Percentiles rank a stretch among this genome's conserved stretches.
Conservation (phyloP, 495 filamentous ascomycete species). For the Aspergillus olivimuriae region DNA sequence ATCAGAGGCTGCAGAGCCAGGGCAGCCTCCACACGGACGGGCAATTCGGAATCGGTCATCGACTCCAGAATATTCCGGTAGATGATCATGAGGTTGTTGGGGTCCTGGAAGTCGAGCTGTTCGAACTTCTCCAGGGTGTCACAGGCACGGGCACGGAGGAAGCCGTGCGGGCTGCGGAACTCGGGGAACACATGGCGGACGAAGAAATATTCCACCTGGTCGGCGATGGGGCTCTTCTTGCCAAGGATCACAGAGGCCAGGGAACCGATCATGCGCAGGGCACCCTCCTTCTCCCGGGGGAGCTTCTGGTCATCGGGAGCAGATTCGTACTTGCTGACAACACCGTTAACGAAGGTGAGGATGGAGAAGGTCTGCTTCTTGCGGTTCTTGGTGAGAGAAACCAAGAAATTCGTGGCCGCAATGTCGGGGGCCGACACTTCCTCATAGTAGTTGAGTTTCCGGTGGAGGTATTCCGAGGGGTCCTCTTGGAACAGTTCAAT, state of each 20-base stretch:
- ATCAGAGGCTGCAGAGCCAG: slow-evolving; percentile 93
- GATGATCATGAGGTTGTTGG: slow-evolving; percentile 86
- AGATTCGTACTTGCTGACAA: slow-evolving; percentile 85
- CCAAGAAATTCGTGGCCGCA: slow-evolving; percentile 92
- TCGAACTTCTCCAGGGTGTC: slow-evolving; percentile 98
- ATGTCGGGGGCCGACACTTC: slow-evolving; percentile 95
- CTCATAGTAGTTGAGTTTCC: slow-evolving; percentile 96
- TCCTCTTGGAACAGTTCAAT: slow-evolving; percentile 90
- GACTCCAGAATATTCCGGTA: slow-evolving; percentile 96
- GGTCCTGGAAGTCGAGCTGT: slow-evolving; percentile 90
- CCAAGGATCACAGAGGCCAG: slow-evolving; percentile 87
- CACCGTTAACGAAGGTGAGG: slow-evolving; percentile 83
- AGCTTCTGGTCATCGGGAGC: slow-evolving; percentile 81
- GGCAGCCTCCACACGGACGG: slow-evolving; percentile 90
- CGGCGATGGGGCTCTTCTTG: slow-evolving; percentile 96
- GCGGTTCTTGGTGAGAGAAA: slow-evolving; percentile 86
- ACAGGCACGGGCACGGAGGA: slow-evolving; percentile 89
- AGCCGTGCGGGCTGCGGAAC: slow-evolving; percentile 88
- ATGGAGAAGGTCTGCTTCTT: slow-evolving; percentile 95
- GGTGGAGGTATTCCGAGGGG: slow-evolving; percentile 91
- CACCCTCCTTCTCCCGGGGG: slow-evolving; percentile 92
- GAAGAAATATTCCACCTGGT: slow-evolving; percentile 98
- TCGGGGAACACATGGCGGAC: slow-evolving; percentile 98
- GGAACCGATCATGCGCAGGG: slow-evolving; percentile 94
- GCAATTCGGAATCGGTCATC: slow-evolving; percentile 86